A percentile compares a stretch with the other conserved stretches of the same genome.
These are phyloP conservation scores for Funneliformis caledonium DNA, from an alignment of 371 early-diverging fungal genomes.

Conservation along the genomic window DNA sequence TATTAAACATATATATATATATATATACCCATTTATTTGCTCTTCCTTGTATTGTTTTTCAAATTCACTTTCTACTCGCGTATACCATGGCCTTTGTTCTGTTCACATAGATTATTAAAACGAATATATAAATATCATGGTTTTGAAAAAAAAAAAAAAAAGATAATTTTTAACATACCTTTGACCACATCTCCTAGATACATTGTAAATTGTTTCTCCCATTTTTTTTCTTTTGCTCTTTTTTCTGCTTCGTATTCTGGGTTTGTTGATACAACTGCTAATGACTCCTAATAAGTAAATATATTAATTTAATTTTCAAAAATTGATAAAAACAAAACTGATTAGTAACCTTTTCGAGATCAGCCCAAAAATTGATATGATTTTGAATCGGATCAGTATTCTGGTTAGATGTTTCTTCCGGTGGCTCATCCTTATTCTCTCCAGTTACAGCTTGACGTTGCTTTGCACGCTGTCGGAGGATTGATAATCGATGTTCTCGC, in stretches of 20 bases:
- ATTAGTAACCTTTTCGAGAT: conserved; percentile 46
- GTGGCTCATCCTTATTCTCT: not conserved
- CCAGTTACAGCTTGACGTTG: conserved; percentile 36
- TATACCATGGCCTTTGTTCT: conserved; percentile 35
- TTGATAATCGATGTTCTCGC: conserved; percentile 59
- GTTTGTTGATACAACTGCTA: conserved; percentile 46
- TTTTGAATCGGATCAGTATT: conserved; percentile 39
- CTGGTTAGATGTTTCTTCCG: not conserved
- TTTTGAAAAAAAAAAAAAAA: not conserved
- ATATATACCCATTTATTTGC: not conserved
- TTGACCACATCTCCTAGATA: conserved; percentile 50
- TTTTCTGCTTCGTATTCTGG: conserved; percentile 65
- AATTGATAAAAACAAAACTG: not conserved
- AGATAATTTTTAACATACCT: not conserved
- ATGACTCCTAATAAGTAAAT: conserved; percentile 24
- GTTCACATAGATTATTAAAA: no score
- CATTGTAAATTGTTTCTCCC: conserved; percentile 66
- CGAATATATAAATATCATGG: not conserved
- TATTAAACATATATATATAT: not conserved
- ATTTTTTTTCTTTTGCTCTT: conserved; percentile 60
- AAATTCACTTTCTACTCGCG: not conserved
- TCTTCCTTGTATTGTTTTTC: conserved; percentile 3
- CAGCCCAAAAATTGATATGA: conserved; percentile 65
- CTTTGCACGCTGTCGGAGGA: conserved; percentile 57
- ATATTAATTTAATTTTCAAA: not conserved